Percentiles rank a stretch among this genome's conserved stretches.
Conservation (phyloP, 805 yeast species). For the Myxozyma nipponensis region DNA sequence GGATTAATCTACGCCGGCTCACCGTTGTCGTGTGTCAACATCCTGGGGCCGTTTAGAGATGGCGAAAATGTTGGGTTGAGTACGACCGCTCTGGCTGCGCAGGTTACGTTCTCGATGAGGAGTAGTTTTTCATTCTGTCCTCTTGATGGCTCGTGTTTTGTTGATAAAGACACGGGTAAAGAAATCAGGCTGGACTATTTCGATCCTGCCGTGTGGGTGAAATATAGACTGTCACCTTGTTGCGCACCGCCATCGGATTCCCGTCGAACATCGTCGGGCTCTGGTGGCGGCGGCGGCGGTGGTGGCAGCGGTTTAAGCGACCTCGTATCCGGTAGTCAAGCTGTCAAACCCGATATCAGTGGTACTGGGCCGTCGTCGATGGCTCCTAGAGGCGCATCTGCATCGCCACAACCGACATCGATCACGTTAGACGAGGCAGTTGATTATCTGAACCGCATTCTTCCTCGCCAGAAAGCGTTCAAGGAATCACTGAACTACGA, state of each 20-base stretch:
- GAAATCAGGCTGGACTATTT: conserved; percentile 67
- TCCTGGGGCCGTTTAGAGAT: conserved; percentile 76
- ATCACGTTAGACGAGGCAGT: conserved; percentile 49
- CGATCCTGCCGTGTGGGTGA: conserved; percentile 75
- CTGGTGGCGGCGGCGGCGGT: not conserved
- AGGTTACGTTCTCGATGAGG: conserved; percentile 84
- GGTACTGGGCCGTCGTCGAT: not conserved
- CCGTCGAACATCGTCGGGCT: not conserved
- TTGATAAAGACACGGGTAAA: conserved; percentile 55
- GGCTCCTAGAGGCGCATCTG: not conserved
- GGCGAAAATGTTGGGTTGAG: conserved; percentile 78
- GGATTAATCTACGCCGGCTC: conserved; percentile 79
- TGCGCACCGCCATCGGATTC: conserved; percentile 47
- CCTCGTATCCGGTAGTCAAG: not conserved
- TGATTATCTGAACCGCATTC: conserved; percentile 58
- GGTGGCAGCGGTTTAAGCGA: not conserved
- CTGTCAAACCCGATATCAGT: not conserved
- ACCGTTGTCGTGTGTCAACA: conserved; percentile 80
- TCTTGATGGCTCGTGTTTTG: conserved; percentile 66
- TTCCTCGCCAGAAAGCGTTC: conserved; percentile 57
- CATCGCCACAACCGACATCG: not conserved
- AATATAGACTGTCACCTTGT: conserved; percentile 69
- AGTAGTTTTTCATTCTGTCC: conserved; percentile 79
- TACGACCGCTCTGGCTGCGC: conserved; percentile 70
- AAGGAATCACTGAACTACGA: conserved; percentile 51